Base-by-base conservation (phyloP, 352 stramenopile genomes). In the Aphanomyces cochlioides region DNA sequence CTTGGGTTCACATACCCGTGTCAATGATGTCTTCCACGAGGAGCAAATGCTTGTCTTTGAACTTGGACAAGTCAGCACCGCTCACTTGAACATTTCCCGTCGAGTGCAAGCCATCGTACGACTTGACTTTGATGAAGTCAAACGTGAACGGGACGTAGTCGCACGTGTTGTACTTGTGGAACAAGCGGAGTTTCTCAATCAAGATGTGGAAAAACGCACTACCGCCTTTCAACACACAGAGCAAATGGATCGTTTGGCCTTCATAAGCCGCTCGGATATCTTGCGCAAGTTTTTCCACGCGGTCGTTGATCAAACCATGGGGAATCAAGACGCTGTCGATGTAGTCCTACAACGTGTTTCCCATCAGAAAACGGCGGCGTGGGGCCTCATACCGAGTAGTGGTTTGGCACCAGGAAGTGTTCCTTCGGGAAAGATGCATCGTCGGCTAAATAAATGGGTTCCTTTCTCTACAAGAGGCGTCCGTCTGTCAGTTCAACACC, bases 11-110 rank as follows among this genome's bases (percentile, higher is more conserved):
- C 43, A n/a, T 50, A 50, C 43, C 43, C 60, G 96, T 98, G 82
- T 99, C 96, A 68, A 99, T 95, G 76, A 99, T 98, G 79, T 99
- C 96, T 78, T 99, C 96, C 6, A 99, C 90, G 7, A 99, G 77
- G 48, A 99, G 77, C 58, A 99, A 80, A 73, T 98, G 78, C 73
- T 93, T 95, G 57, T 82, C 89, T 72, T 89, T 84, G 73, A 97
- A 92, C 67, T 96, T 92, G 58, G 85, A 50, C 56, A 90, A 73
- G 70, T 97, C 90, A 5, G 84, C 85, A 28, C 89, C 90, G 7
- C 82, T 92, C 66, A 98, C 93, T 73, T 97, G 80, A 28, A 98
- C 89, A 61, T 96, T 92, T 70, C 95, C 95, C 34, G 88, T 97
- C 54, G 87, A 96, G 66, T 92, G 76, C 13, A 85, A 92, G 53